Evolutionary conservation across 2,329 filamentous ascomycete genomes (phyloP).

Genomic region (Penicillium brasilianum): DNA sequence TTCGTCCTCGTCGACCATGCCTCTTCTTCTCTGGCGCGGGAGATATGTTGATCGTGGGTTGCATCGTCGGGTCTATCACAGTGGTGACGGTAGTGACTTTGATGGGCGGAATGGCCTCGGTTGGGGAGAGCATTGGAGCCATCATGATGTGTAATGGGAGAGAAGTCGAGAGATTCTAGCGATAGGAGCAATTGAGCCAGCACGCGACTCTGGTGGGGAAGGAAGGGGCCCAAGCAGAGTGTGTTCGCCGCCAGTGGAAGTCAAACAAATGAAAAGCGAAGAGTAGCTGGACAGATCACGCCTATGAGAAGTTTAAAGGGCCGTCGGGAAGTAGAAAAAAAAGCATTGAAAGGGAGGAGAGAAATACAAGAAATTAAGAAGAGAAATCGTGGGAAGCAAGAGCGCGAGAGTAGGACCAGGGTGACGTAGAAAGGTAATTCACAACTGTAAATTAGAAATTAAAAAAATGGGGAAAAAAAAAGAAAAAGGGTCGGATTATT

Average conservation of each 20-base stretch:
- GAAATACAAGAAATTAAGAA: neutral
- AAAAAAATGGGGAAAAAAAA: too few species aligned
- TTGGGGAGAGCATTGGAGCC: neutral
- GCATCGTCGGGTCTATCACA: neutral
- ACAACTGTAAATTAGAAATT: too few species aligned
- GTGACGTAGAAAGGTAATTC: neutral
- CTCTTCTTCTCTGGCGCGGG: constrained; percentile 20
- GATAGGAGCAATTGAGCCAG: neutral
- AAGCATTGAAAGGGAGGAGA: neutral
- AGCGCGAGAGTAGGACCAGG: too few species aligned
- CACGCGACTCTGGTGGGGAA: constrained; percentile 3
- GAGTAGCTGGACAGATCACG: neutral
- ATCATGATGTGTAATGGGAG: constrained; percentile 9
- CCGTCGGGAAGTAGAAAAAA: neutral
- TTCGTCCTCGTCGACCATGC: constrained; percentile 16
- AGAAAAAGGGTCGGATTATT: neutral
- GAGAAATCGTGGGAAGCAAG: neutral
- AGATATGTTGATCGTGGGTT: neutral
- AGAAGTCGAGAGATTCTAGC: neutral
- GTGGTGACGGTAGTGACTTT: constrained; percentile 14
- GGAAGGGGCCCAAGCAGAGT: neutral
- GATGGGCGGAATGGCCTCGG: constrained; percentile 16
- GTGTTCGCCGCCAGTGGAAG: neutral
- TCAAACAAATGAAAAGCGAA: neutral
- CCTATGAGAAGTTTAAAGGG: neutral